A percentile compares a stretch with the other conserved stretches of the same genome.
These are phyloP conservation scores for Arachnomyces sp. DNA, from an alignment of 2,329 filamentous ascomycete genomes.

Conservation along the genomic window DNA sequence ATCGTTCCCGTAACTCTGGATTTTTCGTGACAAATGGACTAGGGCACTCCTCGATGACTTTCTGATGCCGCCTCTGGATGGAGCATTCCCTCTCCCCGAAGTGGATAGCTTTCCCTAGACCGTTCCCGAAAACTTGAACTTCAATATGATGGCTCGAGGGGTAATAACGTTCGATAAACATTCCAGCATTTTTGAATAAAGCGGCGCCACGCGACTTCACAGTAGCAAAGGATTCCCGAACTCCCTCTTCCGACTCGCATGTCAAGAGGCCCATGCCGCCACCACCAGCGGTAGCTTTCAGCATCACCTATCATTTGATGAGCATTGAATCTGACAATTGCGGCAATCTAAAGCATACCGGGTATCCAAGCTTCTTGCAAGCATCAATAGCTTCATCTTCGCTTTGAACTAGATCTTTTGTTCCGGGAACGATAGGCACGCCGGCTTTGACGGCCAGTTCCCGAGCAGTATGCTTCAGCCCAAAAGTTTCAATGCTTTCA, in stretches of 20 bases:
- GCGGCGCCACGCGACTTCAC: conserved; percentile 69
- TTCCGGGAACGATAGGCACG: conserved; percentile 50
- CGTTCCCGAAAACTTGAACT: conserved; percentile 84
- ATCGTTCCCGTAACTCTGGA: conserved; percentile 55
- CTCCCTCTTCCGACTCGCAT: conserved; percentile 61
- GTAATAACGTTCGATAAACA: conserved; percentile 80
- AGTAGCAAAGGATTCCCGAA: conserved; percentile 60
- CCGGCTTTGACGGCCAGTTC: conserved; percentile 45
- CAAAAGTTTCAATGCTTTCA: conserved; percentile 48
- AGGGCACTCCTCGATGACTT: conserved; percentile 83
- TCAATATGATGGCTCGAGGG: conserved; percentile 75
- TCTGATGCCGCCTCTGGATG: conserved; percentile 79
- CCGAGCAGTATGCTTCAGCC: conserved; percentile 52
- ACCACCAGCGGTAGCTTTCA: conserved; percentile 74
- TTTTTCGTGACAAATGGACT: conserved; percentile 56
- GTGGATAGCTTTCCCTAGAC: conserved; percentile 68
- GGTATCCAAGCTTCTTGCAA: conserved; percentile 42
- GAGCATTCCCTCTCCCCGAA: conserved; percentile 85
- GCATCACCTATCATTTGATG: conserved; percentile 44
- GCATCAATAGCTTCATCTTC: conserved; percentile 42
- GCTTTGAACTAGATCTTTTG: conserved; percentile 40
- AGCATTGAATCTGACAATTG: background rate
- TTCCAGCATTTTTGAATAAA: conserved; percentile 75
- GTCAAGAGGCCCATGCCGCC: conserved; percentile 82
- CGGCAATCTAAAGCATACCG: conserved; percentile 23